Base-by-base conservation (phyloP, 345 rosid genomes). In the Cardamine resedifolia region DNA sequence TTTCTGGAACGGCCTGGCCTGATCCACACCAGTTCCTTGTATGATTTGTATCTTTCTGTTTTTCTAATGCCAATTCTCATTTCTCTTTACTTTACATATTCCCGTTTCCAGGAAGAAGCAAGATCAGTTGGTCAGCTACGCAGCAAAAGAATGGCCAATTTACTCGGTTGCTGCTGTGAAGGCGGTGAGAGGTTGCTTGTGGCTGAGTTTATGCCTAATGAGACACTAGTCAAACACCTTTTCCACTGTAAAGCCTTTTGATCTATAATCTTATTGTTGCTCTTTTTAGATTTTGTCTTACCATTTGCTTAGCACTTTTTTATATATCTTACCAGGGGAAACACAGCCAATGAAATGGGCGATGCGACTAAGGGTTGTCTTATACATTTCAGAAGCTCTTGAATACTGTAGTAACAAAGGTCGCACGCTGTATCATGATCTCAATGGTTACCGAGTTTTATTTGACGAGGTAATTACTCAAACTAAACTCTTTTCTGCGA, bases 281-380 rank as follows among this genome's bases (percentile, higher is more conserved):
- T 33, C 38, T 33, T 8, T 55, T 34, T 10, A 23, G 38, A 48
- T 38, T 16, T 14, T 30, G 26, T 12, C 30, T 23, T 50, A 16
- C n/a, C n/a, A n/a, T n/a, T n/a, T n/a, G n/a, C n/a, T n/a, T n/a
- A n/a, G 2, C 18, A 23, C 39, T 39, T 64, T 26, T n/a, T 7
- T 39, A 14, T 41, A 9, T n/a, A 45, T 58, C 26, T 24, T n/a
- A 20, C 30, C 80, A 93, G 98, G 98, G 97, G 98, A 90, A 78
- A 27, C 84, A 64, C 94, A 84, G 18, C 98, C 98, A 5, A 87
- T 93, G 96, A 85, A 83, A 80, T 90, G 98, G 98, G 85, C 85
- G n/a, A 93, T 93, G 97, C 85, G 97, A 64, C 80, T 93, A 47
- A 81, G 97, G 77, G 96, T 93, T 81, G 88, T 87, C 51, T 61